Percentiles rank a stretch among this genome's conserved stretches.
Evolutionary conservation across 306 rosid species (phyloP).

Genomic region (Begonia loranthoides): DNA sequence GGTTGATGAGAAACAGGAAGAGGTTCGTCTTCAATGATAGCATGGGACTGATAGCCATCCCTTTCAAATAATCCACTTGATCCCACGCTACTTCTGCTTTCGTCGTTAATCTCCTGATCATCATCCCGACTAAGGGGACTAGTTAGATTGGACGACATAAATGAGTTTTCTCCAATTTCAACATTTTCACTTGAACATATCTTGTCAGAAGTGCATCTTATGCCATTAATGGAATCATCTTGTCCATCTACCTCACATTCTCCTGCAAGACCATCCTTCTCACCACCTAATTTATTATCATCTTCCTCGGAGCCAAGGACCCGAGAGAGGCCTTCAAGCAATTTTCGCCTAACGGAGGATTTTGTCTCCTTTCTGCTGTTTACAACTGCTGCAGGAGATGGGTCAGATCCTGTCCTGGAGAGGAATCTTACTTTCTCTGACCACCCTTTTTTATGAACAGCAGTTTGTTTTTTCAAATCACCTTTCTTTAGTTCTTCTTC

Average conservation of each 20-base stretch:
- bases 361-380: conserved; percentile 32
- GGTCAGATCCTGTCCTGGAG: conserved; percentile 56
- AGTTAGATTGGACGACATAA: conserved; percentile 31
- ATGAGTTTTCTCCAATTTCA: conserved; percentile 44
- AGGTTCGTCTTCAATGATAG: conserved; percentile 13
- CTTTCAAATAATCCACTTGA: conserved; percentile 42
- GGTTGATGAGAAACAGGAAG: too few species aligned
- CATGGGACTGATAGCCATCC: conserved; percentile 23
- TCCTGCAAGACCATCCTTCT: conserved; percentile 23
- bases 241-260: conserved; percentile 31
- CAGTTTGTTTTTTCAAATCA: conserved; percentile 28
- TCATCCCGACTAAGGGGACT: conserved; percentile 46
- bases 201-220: conserved; percentile 22
- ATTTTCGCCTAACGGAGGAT: conserved; percentile 37
- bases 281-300: conserved; percentile 9
- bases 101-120: conserved; percentile 20
- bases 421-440: conserved; percentile 64
- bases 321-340: conserved; percentile 51
- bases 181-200: conserved; percentile 28
- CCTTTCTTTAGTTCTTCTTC: conserved; percentile 54
- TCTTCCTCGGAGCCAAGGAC: conserved; percentile 63
- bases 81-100: conserved; percentile 43
- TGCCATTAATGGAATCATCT: conserved; percentile 23
- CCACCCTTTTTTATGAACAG: conserved; percentile 64
- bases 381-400: conserved; percentile 29